Percentiles rank a stretch among this genome's conserved stretches.
phyloP scores from a whole-genome alignment of 129 eudicot species.

The Logfia minima region DNA sequence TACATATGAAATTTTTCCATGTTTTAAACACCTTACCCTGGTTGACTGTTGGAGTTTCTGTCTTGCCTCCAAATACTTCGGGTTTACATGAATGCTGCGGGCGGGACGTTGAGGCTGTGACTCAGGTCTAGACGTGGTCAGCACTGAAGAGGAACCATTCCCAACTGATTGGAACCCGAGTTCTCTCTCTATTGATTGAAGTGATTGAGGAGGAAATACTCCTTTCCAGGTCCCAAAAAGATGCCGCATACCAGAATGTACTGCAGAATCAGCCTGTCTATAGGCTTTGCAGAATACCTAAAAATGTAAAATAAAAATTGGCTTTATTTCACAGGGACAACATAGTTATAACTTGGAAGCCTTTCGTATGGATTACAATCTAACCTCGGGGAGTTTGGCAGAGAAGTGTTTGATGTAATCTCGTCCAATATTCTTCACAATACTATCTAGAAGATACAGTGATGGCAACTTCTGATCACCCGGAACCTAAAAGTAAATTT shows the following conservation, averaged over 20 bases:
- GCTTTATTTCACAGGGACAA: neutral
- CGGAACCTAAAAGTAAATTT: slow-evolving; percentile 65
- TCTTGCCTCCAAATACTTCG: slow-evolving; percentile 86
- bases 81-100: slow-evolving; percentile 93
- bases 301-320: neutral
- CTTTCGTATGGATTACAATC: slow-evolving; percentile 24
- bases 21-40: slow-evolving; percentile 47
- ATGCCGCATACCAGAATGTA: slow-evolving; percentile 81
- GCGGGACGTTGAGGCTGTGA: slow-evolving; percentile 68
- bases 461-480: slow-evolving; percentile 95
- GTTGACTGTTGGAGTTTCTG: slow-evolving; percentile 66
- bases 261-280: slow-evolving; percentile 73
- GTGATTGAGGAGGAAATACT: slow-evolving; percentile 78
- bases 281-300: slow-evolving; percentile 98
- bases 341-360: neutral
- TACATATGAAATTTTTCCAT: neutral
- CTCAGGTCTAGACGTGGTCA: slow-evolving; percentile 58
- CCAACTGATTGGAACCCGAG: slow-evolving; percentile 64
- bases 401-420: slow-evolving; percentile 88
- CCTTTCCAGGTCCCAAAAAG: slow-evolving; percentile 99
- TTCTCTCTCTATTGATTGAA: slow-evolving; percentile 88
- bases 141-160: slow-evolving; percentile 64
- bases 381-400: slow-evolving; percentile 87
- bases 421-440: slow-evolving; percentile 96
- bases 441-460: slow-evolving; percentile 88